Evolutionary conservation across 2,329 filamentous ascomycete genomes (phyloP).

Genomic region (Penicillium paneum): DNA sequence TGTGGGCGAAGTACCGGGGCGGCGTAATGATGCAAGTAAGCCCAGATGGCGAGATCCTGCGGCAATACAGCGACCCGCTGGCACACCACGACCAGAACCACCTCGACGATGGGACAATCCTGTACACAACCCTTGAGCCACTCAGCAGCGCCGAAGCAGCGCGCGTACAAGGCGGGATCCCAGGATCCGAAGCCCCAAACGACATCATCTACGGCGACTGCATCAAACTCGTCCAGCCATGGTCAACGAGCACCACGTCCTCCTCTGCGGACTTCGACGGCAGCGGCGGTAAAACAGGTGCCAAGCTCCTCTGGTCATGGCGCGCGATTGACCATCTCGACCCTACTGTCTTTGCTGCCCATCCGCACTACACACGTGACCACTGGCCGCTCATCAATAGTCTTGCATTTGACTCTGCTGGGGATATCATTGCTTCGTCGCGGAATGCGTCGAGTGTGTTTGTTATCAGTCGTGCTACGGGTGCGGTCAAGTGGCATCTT

Average conservation of each 20-base stretch:
- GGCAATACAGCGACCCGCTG: conserved; percentile 42
- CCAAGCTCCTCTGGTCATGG: conserved; percentile 45
- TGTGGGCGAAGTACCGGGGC: conserved; percentile 48
- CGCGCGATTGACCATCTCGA: conserved; percentile 43
- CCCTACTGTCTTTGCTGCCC: conserved; percentile 39
- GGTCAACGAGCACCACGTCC: conserved; percentile 15
- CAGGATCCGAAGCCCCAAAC: conserved; percentile 33
- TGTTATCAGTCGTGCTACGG: conserved; percentile 42
- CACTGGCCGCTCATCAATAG: conserved; percentile 50
- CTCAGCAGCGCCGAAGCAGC: conserved; percentile 37
- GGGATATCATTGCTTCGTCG: conserved; percentile 44
- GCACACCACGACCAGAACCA: conserved; percentile 50
- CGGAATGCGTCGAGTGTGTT: conserved; percentile 44
- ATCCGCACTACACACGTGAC: conserved; percentile 32
- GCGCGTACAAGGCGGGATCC: conserved; percentile 42
- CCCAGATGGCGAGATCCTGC: conserved; percentile 38
- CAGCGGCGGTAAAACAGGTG: conserved; percentile 18
- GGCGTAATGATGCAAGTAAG: conserved; percentile 47
- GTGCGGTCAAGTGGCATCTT: conserved; percentile 45
- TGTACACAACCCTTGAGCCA: conserved; percentile 46
- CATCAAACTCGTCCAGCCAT: conserved; percentile 44
- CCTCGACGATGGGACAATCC: conserved; percentile 41
- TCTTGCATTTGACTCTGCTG: conserved; percentile 40
- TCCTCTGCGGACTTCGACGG: conserved; percentile 22
- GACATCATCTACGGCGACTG: conserved; percentile 37